Base-by-base conservation (phyloP, 106 monocot genomes). In the Dioscorea alata region DNA sequence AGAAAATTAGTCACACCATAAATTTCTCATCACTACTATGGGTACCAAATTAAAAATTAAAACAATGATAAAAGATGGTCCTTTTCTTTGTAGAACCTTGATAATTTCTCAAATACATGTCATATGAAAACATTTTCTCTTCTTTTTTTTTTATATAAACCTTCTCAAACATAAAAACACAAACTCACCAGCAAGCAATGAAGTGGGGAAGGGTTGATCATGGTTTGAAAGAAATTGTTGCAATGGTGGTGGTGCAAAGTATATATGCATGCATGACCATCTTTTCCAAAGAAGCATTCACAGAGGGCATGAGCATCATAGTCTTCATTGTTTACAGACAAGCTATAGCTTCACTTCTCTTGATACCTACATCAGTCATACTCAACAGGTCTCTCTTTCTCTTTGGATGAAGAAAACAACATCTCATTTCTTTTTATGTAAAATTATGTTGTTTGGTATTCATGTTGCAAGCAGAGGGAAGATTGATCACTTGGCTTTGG, bases 301-400 rank as follows among this genome's bases (percentile, higher is more conserved):
- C 23, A 12, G 9, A 66, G 1, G 81, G 81, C 7, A 57, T 85
- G 23, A 85, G 75, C 68, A 73, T 78, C 20, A 72, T 78, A 68
- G 71, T 82, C 25, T 82, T 85, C 32, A 49, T 85, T 13, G 71
- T 81, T 57, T 85, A 85, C 25, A 50, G 85, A 24, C 85, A 85
- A 56, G 50, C 69, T 56, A 50, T 71, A 8, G 81, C 81, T 33
- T 32, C 78, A 22, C 49, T 85, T 25, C 23, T 78, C 33, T 34
- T 85, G 33, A 14, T 64, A 54, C 78, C 85, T 18, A 23, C 64
- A 13, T 49, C 32, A 48, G 12, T 81, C 16, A 0, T 77, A 20
- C 31, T 71, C 8, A 74, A 28, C 8, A 35, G 76, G 76, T 77
- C 34, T 31, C 4, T 8, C 19, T 48, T 13, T 51, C 48, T 31